Conservation (phyloP, 768 basidiomycete species). For the Megacollybia marginata region DNA sequence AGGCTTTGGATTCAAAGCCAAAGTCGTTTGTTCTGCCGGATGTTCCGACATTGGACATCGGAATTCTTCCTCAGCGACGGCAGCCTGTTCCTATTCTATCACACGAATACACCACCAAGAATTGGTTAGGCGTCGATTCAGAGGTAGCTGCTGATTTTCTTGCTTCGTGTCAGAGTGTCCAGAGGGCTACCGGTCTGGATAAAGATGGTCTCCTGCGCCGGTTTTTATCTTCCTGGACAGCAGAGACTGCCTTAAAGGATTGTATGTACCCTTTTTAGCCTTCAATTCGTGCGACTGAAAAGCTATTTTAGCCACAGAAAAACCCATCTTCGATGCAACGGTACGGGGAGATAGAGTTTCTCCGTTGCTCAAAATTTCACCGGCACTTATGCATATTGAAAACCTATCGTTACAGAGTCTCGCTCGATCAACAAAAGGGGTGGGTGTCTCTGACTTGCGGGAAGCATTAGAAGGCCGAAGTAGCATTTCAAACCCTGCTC, state of each 20-base stretch:
- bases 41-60: slow-evolving; percentile 23
- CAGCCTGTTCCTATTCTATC: slow-evolving; percentile 27
- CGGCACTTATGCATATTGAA: slow-evolving; percentile 85
- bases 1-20: slow-evolving; percentile 42
- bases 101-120: slow-evolving; percentile 7
- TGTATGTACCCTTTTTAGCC: slow-evolving; percentile 40
- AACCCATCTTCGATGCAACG: slow-evolving; percentile 44
- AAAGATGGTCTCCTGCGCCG: slow-evolving; percentile 44
- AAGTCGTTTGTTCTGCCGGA: slow-evolving; percentile 29
- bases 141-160: slow-evolving; percentile 52
- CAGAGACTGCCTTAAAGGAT: slow-evolving; percentile 64
- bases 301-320: slow-evolving; percentile 43
- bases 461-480: slow-evolving; percentile 84
- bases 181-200: slow-evolving; percentile 60
- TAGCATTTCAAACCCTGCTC: slow-evolving; percentile 72
- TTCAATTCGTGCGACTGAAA: slow-evolving; percentile 1
- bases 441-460: slow-evolving; percentile 83
- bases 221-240: slow-evolving; percentile 60
- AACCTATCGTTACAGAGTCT: slow-evolving; percentile 85
- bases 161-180: slow-evolving; percentile 43
- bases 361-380: slow-evolving; percentile 74
- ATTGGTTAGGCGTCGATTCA: slow-evolving; percentile 40
- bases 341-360: slow-evolving; percentile 61
- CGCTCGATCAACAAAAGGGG: slow-evolving; percentile 66
- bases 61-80: slow-evolving; percentile 37